Percentiles rank a stretch among this genome's conserved stretches.
phyloP scores from a whole-genome alignment of 2,329 filamentous ascomycete genomes.

The Epichloe brachyelytri region DNA sequence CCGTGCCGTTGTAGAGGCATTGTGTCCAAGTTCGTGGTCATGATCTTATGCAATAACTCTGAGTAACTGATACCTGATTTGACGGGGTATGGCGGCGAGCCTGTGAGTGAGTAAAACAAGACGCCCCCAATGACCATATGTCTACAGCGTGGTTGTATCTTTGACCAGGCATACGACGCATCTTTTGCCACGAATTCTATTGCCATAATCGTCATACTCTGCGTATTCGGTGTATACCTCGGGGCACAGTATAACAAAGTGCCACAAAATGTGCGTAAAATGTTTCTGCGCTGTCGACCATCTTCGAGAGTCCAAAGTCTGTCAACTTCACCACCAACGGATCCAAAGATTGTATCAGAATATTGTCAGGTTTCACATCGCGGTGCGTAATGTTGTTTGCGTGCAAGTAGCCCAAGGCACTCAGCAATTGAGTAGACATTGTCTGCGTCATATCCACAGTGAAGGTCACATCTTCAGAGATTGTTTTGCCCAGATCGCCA shows the following conservation, averaged over 20 bases:
- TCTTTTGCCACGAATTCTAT: slow-evolving; percentile 50
- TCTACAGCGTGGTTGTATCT: slow-evolving; percentile 88
- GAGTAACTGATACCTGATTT: slow-evolving; percentile 62
- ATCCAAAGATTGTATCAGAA: slow-evolving; percentile 60
- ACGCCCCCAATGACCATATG: slow-evolving; percentile 96
- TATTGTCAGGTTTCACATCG: slow-evolving; percentile 98
- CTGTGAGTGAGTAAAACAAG: slow-evolving; percentile 73
- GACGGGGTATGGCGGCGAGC: slow-evolving; percentile 68
- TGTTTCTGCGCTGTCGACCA: slow-evolving; percentile 78
- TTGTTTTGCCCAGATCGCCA: slow-evolving; percentile 69
- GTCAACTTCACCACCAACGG: slow-evolving; percentile 82
- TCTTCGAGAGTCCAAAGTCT: slow-evolving; percentile 93
- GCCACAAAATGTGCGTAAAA: slow-evolving; percentile 95
- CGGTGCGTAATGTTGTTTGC: slow-evolving; percentile 83
- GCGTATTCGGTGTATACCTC: slow-evolving; percentile 76
- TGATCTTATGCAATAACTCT: slow-evolving; percentile 74
- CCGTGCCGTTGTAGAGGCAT: slow-evolving; percentile 43
- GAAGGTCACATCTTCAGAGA: slow-evolving; percentile 49
- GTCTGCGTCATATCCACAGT: slow-evolving; percentile 54
- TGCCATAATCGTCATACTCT: slow-evolving; percentile 58
- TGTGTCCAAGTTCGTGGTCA: slow-evolving; percentile 61
- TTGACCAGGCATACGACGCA: slow-evolving; percentile 42
- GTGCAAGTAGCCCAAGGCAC: slow-evolving; percentile 79
- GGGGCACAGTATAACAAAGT: slow-evolving; percentile 88
- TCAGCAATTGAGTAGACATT: slow-evolving; percentile 65